Base-by-base conservation (phyloP, 2,329 filamentous ascomycete genomes). In the Neofusicoccum ribis region DNA sequence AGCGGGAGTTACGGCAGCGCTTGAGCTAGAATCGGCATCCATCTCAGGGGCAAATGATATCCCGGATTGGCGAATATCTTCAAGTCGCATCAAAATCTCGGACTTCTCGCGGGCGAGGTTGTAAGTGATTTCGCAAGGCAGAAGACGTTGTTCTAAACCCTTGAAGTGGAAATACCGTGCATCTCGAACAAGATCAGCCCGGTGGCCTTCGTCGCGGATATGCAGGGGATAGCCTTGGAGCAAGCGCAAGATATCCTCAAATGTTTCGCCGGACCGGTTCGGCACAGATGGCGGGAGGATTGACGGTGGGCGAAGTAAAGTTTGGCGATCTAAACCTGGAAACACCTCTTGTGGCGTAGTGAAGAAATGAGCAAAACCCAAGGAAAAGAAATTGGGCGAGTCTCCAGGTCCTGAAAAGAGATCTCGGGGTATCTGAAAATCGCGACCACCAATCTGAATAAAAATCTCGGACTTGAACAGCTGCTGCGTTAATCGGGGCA, bases 101-200 rank as follows among this genome's bases (percentile, higher is more conserved):
- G 86, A 83, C 56, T 85, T 85, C 15, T 84, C 81, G 2, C 90
- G 85, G 15, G 85, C 79, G 41, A 91, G 85, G 72, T 97, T 97
- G 77, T 88, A 93, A 60, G 84, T 87, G 67, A 94, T 90, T 34
- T 86, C 77, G 76, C 93, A 91, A 0, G 91, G 87, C 49, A 97
- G 90, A 11, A 98, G 82, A 68, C 88, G 89, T 78, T 98, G 94
- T 79, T 98, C 94, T 0, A 97, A 80, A 0, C 92, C 93, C 73
- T 93, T 94, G 70, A 98, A 89, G 75, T 97, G 92, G 77, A 94
- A 97, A 77, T 97, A 98, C 61, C 91, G 88, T 68, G 92, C 95
- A 76, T 98, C 94, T 46, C 91, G 85, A 1, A 98, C 81, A 3
- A 98, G 84, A 65, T 91, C 87, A 23, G 86, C 83, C 17, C 94